A percentile compares a stretch with the other conserved stretches of the same genome.
Evolutionary conservation across 768 basidiomycete genomes (phyloP).

Genomic region (Udeniomyces megalosporus): DNA sequence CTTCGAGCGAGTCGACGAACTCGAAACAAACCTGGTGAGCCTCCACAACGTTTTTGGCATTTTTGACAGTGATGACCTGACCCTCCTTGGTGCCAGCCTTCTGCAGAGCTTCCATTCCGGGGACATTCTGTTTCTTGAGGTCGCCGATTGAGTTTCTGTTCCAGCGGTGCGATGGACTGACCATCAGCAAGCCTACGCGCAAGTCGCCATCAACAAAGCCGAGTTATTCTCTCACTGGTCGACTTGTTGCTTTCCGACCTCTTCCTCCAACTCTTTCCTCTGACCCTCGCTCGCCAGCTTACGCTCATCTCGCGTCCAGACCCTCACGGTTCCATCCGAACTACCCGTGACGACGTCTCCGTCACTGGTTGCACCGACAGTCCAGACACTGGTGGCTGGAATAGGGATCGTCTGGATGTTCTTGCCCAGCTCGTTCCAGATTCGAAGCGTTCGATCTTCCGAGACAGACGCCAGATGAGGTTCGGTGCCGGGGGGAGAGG

Average conservation of each 20-base stretch:
- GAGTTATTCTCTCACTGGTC: conserved; percentile 36
- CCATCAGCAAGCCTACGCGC: background rate
- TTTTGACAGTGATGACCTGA: conserved; percentile 80
- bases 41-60: conserved; percentile 54
- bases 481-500: background rate
- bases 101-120: conserved; percentile 63
- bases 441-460: conserved; percentile 82
- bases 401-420: conserved; percentile 77
- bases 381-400: conserved; percentile 80
- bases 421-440: conserved; percentile 59
- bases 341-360: conserved; percentile 83
- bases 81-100: conserved; percentile 72
- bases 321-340: conserved; percentile 71
- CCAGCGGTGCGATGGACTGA: background rate
- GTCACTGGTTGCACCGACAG: conserved; percentile 67
- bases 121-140: conserved; percentile 78
- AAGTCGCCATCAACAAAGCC: background rate
- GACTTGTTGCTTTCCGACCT: conserved; percentile 61
- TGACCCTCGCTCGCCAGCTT: conserved; percentile 32
- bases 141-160: conserved; percentile 66
- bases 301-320: conserved; percentile 50
- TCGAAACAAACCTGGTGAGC: conserved; percentile 59
- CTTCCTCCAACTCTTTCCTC: conserved; percentile 52
- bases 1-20: background rate
- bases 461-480: conserved; percentile 42